Evolutionary conservation across 352 stramenopile genomes (phyloP).

Genomic region (Globisporangium mamillatum): DNA sequence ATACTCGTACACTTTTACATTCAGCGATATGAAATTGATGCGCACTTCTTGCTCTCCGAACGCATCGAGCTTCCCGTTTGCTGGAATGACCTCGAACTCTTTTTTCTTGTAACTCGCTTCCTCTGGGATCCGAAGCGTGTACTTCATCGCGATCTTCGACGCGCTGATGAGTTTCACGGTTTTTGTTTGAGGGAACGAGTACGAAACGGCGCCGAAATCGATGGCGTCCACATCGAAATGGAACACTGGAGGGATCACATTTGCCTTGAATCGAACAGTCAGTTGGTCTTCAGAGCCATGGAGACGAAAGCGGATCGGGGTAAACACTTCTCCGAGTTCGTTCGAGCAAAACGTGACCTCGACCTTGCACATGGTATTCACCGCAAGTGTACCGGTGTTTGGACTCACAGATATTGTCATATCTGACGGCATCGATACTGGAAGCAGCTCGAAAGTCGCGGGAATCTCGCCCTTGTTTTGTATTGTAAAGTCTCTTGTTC

Average conservation of each 20-base stretch:
- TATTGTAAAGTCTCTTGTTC: conserved; percentile 89
- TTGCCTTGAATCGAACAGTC: conserved; percentile 79
- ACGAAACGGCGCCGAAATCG: conserved; percentile 92
- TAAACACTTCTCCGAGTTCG: conserved; percentile 84
- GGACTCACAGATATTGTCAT: conserved; percentile 48
- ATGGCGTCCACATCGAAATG: conserved; percentile 89
- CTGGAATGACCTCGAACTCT: conserved; percentile 88
- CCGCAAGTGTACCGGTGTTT: conserved; percentile 45
- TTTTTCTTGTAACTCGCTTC: conserved; percentile 89
- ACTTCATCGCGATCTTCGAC: conserved; percentile 92
- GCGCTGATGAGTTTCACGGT: conserved; percentile 89
- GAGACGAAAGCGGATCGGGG: conserved; percentile 84
- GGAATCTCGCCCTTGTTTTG: conserved; percentile 94
- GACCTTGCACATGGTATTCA: conserved; percentile 84
- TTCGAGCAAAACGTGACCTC: conserved; percentile 86
- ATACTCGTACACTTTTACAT: conserved; percentile 92
- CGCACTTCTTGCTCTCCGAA: conserved; percentile 82
- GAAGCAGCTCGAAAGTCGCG: conserved; percentile 67
- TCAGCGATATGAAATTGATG: conserved; percentile 84
- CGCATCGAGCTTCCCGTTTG: conserved; percentile 67
- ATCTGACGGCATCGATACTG: conserved; percentile 30
- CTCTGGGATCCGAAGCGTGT: conserved; percentile 88
- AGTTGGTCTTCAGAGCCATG: conserved; percentile 87
- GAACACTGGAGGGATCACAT: conserved; percentile 92
- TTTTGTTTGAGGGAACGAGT: conserved; percentile 83